These are phyloP conservation scores for Sphaerulina musiva DNA, from an alignment of 2,329 filamentous ascomycete genomes.

Conservation along the genomic window DNA sequence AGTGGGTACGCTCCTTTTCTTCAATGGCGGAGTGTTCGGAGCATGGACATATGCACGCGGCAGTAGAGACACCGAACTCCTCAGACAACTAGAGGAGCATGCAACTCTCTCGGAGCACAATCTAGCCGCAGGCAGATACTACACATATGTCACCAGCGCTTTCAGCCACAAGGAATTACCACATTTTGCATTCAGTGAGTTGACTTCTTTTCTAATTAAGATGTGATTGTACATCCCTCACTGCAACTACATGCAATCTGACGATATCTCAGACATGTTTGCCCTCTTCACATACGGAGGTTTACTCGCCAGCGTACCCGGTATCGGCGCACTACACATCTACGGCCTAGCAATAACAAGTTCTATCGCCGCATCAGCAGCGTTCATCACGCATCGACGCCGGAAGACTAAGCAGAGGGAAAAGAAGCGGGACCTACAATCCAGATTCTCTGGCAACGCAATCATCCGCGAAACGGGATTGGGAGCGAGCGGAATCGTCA, in stretches of 20 bases:
- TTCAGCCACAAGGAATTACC: conserved; percentile 35
- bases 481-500: conserved; percentile 40
- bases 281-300: conserved; percentile 35
- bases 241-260: conserved; percentile 20
- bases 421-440: no score
- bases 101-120: conserved; percentile 31
- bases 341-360: conserved; percentile 23
- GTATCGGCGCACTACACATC: conserved; percentile 27
- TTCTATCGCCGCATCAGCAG: conserved; percentile 23
- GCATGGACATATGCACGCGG: conserved; percentile 33
- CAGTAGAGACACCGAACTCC: conserved; percentile 20
- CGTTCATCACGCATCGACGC: conserved; percentile 21
- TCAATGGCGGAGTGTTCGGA: conserved; percentile 38
- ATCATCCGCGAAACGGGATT: conserved; percentile 12
- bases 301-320: conserved; percentile 30
- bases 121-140: conserved; percentile 31
- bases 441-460: not conserved
- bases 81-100: conserved; percentile 24
- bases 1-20: conserved; percentile 35
- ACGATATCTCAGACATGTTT: conserved; percentile 33
- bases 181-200: conserved; percentile 36
- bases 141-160: conserved; percentile 36
- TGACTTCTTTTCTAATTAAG: not conserved
- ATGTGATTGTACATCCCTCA: not conserved
- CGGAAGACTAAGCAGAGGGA: not conserved